These are phyloP conservation scores for Dryas drummondii DNA, from an alignment of 306 rosid genomes.

Conservation along the genomic window DNA sequence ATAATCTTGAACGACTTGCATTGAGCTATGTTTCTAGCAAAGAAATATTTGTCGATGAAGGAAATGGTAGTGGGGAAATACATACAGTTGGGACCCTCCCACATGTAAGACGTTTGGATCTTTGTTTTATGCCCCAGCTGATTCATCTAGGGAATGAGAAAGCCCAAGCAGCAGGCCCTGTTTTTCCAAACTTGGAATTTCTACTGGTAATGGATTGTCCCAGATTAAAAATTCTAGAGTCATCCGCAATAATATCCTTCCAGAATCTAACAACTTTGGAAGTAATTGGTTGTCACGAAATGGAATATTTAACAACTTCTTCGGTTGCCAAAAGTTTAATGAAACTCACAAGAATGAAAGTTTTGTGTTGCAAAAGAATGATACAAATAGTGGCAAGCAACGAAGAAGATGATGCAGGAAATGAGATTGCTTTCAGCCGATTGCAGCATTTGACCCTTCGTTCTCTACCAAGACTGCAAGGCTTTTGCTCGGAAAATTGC, in stretches of 20 bases:
- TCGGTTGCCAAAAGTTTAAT: neutral
- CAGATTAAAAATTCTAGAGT: neutral
- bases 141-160: neutral
- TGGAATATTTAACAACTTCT: neutral
- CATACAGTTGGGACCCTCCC: neutral
- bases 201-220: fast-evolving
- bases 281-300: neutral
- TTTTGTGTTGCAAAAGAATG: fast-evolving
- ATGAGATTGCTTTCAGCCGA: slow-evolving; percentile 2
- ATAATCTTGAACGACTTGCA: neutral
- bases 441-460: neutral
- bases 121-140: fast-evolving
- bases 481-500: neutral
- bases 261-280: neutral
- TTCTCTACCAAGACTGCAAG: neutral
- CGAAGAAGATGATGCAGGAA: neutral
- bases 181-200: neutral
- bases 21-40: fast-evolving
- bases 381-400: neutral
- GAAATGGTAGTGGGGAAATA: neutral
- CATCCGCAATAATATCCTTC: neutral
- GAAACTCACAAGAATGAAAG: neutral
- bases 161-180: neutral
- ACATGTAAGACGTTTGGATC: neutral
- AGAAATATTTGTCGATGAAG: neutral